phyloP scores from a whole-genome alignment of 2,329 filamentous ascomycete species.

The Colletotrichum chlorophyti region DNA sequence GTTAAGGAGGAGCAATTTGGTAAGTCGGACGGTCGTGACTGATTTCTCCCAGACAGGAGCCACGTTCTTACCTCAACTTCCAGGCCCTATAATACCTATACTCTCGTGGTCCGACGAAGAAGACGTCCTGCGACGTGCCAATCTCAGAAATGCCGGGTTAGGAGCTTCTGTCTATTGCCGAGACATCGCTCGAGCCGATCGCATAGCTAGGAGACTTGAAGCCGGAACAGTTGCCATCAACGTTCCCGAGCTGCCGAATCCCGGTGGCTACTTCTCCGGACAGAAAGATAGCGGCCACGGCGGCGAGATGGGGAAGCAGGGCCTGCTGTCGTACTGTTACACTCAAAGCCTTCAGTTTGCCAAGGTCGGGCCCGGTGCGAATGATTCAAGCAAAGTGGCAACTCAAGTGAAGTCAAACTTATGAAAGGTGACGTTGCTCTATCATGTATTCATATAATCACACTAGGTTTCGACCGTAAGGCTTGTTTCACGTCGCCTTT shows the following conservation, averaged over 20 bases:
- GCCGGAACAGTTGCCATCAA: constrained; percentile 69
- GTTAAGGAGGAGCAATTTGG: constrained; percentile 58
- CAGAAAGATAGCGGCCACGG: constrained; percentile 42
- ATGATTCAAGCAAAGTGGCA: too few species aligned
- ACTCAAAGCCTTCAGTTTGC: constrained; percentile 40
- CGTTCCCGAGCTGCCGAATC: constrained; percentile 38
- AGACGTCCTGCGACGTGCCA: constrained; percentile 63
- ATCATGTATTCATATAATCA: too few species aligned
- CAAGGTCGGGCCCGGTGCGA: too few species aligned
- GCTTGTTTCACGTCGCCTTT: neutral
- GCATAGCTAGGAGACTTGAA: constrained; percentile 60
- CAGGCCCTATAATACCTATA: constrained; percentile 68
- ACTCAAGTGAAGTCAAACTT: neutral
- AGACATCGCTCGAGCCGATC: constrained; percentile 56
- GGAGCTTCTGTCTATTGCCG: constrained; percentile 65
- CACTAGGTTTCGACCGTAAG: too few species aligned
- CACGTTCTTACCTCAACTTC: neutral
- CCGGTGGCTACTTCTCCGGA: constrained; percentile 38
- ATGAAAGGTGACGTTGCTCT: too few species aligned
- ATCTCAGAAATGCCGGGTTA: constrained; percentile 58
- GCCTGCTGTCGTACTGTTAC: constrained; percentile 40
- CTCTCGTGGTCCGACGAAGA: constrained; percentile 66
- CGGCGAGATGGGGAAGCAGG: constrained; percentile 42
- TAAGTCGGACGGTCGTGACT: constrained; percentile 34
- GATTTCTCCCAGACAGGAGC: neutral